Evolutionary conservation across 345 rosid genomes (phyloP).

Genomic region (Populus euphratica): DNA sequence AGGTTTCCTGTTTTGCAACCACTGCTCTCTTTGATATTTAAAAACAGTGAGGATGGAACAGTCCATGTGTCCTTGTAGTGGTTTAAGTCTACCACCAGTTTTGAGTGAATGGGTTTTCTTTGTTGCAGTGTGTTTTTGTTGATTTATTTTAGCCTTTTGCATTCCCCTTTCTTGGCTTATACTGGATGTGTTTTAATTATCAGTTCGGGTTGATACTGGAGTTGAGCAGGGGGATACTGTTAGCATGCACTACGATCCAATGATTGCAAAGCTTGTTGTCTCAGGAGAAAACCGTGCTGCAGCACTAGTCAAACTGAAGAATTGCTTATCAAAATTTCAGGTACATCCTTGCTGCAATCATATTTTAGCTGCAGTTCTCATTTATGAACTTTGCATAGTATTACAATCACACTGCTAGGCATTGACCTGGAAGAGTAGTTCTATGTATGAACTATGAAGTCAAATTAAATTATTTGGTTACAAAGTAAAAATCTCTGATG

Average conservation of each 20-base stretch:
- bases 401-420: background rate
- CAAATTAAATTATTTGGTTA: background rate
- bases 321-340: slow-evolving; percentile 85
- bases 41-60: background rate
- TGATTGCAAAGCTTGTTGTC: slow-evolving; percentile 98
- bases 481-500: background rate
- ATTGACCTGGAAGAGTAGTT: background rate
- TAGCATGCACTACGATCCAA: slow-evolving; percentile 99
- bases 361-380: slow-evolving; percentile 6
- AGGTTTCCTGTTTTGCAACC: background rate
- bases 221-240: slow-evolving; percentile 87
- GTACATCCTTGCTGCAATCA: slow-evolving; percentile 29
- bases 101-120: background rate
- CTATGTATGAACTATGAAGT: background rate
- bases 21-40: background rate
- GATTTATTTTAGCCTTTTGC: background rate
- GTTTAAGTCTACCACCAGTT: slow-evolving; percentile 2
- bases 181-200: slow-evolving; percentile 11
- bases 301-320: slow-evolving; percentile 81
- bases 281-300: slow-evolving; percentile 79
- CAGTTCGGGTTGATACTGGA: slow-evolving; percentile 94
- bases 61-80: slow-evolving; percentile 5
- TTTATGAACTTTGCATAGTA: background rate
- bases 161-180: slow-evolving; percentile 10
- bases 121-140: too few relatives aligned